Base-by-base conservation (phyloP, 805 yeast genomes). In the Wickerhamomyces queroliae region DNA sequence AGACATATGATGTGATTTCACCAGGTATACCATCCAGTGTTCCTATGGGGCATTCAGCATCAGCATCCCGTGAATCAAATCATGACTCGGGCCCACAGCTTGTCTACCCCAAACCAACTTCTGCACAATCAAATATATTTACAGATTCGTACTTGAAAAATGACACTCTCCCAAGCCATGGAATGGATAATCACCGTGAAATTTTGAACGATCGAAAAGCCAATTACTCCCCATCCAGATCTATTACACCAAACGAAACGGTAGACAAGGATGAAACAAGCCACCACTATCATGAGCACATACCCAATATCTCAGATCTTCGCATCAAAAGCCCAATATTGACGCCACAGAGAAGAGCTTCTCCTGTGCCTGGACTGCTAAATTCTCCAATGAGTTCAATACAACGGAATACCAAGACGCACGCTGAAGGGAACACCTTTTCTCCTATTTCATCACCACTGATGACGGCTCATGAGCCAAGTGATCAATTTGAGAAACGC, bases 391-490 rank as follows among this genome's bases (percentile, higher is more conserved):
- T 80, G 53, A 73, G 89, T 12, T 74, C 83, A 0, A 68, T 80
- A 17, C 87, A 79, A 50, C 66, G 78, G 48, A 80, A 77, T 50
- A 49, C 64, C 2, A 42, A 52, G 15, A 33, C 46, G 2, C 41
- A 33, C 13, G 26, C 40, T 7, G 59, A 52, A 7, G 50, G 56
- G 35, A n/a, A 29, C 2, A 37, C 52, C 4, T 48, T 50, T 2
- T 54, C 82, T 0, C 88, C 85, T 4, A 54, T 67, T 3, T 68
- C 79, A 1, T 79, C 86, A 0, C 91, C 89, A 0, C 55, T 73
- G 36, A 62, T 80, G 11, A 53, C 66, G 36, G 69, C 80, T 0
- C 62, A 68, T 27, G 85, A 78, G 24, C 46, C 49, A 1, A 29
- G 35, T n/a, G 47, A 38, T 26, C 19, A 48, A 25, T 36, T 45